Percentiles rank a stretch among this genome's conserved stretches.
phyloP scores from a whole-genome alignment of 768 basidiomycete genomes.

The Boletellus ananas region DNA sequence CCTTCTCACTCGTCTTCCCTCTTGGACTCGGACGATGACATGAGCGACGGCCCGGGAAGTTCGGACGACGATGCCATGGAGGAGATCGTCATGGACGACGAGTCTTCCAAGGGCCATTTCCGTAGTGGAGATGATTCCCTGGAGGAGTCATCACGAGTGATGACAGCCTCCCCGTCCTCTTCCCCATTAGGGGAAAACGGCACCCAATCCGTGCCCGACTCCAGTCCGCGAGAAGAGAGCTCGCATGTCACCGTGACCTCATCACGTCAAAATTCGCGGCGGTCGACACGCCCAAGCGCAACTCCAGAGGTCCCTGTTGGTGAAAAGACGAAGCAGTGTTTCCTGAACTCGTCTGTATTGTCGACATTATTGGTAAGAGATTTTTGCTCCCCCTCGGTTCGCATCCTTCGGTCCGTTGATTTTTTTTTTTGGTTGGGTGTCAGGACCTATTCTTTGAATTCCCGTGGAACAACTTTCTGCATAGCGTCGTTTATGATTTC shows the following conservation, averaged over 20 bases:
- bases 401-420: slow-evolving; percentile 3
- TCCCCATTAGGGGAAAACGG: slow-evolving; percentile 31
- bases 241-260: slow-evolving; percentile 37
- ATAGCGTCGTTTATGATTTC: slow-evolving; percentile 94
- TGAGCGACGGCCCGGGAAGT: slow-evolving; percentile 69
- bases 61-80: slow-evolving; percentile 81
- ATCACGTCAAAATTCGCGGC: slow-evolving; percentile 56
- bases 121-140: slow-evolving; percentile 26
- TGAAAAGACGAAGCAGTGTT: slow-evolving; percentile 74
- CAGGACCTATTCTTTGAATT: slow-evolving; percentile 95
- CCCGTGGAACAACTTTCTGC: slow-evolving; percentile 97
- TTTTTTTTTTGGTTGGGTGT: background rate
- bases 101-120: slow-evolving; percentile 38
- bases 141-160: slow-evolving; percentile 31
- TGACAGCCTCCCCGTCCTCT: slow-evolving; percentile 28
- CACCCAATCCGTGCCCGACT: slow-evolving; percentile 18
- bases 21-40: slow-evolving; percentile 72
- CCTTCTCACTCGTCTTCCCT: slow-evolving; percentile 49
- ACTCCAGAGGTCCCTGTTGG: slow-evolving; percentile 55
- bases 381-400: background rate
- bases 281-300: slow-evolving; percentile 35
- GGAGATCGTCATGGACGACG: slow-evolving; percentile 75
- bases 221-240: slow-evolving; percentile 29
- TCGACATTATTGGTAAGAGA: slow-evolving; percentile 70
- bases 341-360: slow-evolving; percentile 71